Evolutionary conservation across 192 early-diverging fungal species (phyloP).

Genomic region (Coemansia sp.): DNA sequence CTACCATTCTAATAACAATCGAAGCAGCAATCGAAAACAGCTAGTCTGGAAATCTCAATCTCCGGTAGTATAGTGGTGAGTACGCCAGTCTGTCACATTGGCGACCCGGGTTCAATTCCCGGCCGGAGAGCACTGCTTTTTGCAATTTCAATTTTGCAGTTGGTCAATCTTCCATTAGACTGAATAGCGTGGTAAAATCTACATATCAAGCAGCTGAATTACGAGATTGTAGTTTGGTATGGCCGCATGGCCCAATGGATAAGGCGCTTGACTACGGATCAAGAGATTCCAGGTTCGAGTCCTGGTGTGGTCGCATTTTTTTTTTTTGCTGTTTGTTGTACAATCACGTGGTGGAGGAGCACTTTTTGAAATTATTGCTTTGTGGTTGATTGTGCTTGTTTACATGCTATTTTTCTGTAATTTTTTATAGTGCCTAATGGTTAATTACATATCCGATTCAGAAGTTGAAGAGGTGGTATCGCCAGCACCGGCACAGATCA

Average conservation of each 20-base stretch:
- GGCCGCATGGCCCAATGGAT: constrained; percentile 53
- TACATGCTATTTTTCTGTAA: neutral
- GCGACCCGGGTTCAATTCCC: constrained; percentile 41
- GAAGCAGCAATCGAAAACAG: too few relatives aligned
- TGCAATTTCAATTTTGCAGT: neutral
- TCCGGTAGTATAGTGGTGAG: constrained; percentile 38
- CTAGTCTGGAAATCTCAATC: neutral
- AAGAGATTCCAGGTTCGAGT: constrained; percentile 55
- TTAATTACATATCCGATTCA: constrained; percentile 12
- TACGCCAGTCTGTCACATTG: constrained; percentile 40
- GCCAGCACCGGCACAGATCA: neutral
- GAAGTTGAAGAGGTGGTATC: constrained; percentile 23
- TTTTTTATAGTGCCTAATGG: neutral
- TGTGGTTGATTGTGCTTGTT: too few relatives aligned
- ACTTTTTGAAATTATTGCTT: too few relatives aligned
- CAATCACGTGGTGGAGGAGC: neutral
- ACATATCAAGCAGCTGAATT: neutral
- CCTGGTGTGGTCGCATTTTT: constrained; percentile 43
- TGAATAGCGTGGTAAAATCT: neutral
- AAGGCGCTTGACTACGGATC: constrained; percentile 56
- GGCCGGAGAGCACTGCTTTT: constrained; percentile 31
- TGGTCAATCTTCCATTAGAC: too few relatives aligned
- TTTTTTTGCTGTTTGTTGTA: constrained; percentile 5
- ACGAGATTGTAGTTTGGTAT: neutral
- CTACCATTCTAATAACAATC: too few relatives aligned